Evolutionary conservation across 1,139 yeast genomes (phyloP).

Genomic region (Nakaseomyces bracarensis): DNA sequence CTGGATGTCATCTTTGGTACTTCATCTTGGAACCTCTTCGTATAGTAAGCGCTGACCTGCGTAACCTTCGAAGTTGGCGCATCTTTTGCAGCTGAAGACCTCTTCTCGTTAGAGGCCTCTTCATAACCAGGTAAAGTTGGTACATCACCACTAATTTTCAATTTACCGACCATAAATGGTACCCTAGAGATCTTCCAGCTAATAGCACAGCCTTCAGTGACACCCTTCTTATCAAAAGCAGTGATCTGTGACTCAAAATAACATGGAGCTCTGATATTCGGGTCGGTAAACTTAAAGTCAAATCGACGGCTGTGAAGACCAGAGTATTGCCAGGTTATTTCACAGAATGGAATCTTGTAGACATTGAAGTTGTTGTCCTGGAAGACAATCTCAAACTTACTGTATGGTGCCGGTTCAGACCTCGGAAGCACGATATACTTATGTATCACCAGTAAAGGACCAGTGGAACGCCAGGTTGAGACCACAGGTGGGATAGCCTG

Average conservation of each 20-base stretch:
- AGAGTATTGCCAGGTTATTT: neutral
- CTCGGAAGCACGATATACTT: neutral
- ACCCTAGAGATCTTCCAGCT: constrained; percentile 4
- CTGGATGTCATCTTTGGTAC: constrained; percentile 1
- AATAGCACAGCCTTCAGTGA: neutral
- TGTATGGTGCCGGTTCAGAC: constrained; percentile 1
- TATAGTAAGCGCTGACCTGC: neutral
- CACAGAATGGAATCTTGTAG: constrained; percentile 1
- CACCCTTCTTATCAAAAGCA: neutral
- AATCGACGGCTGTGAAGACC: neutral
- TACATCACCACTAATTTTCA: neutral
- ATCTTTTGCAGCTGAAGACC: neutral
- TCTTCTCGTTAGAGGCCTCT: neutral
- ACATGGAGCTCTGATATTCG: neutral
- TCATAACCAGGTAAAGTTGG: neutral
- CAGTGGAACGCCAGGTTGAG: neutral
- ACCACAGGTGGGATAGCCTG: neutral
- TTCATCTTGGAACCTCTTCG: constrained; percentile 3
- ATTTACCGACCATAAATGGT: neutral
- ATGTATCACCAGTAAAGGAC: neutral
- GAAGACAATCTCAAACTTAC: neutral
- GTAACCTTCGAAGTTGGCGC: neutral
- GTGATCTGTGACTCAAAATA: neutral
- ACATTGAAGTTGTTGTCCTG: neutral
- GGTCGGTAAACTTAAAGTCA: neutral